A percentile compares a stretch with the other conserved stretches of the same genome.
These are phyloP conservation scores for Stachybotrys elegans DNA, from an alignment of 2,329 filamentous ascomycete genomes.

Conservation along the genomic window DNA sequence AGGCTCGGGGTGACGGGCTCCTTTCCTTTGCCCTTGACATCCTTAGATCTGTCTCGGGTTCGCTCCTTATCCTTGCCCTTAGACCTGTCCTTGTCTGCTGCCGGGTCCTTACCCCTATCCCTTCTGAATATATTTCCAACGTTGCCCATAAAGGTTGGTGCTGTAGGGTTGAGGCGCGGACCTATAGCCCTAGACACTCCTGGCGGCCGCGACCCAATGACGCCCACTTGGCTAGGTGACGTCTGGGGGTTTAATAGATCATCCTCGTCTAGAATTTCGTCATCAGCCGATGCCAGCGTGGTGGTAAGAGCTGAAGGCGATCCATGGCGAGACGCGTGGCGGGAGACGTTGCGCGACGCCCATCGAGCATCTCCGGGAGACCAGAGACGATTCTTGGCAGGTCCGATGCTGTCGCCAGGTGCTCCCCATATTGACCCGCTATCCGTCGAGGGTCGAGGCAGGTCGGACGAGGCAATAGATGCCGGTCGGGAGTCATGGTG, in stretches of 20 bases:
- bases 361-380: slow-evolving; percentile 51
- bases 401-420: slow-evolving; percentile 35
- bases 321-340: slow-evolving; percentile 76
- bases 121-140: slow-evolving; percentile 62
- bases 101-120: slow-evolving; percentile 30
- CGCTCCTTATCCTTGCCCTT: slow-evolving; percentile 29
- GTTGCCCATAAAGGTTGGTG: slow-evolving; percentile 77
- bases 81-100: slow-evolving; percentile 15
- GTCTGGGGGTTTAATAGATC: slow-evolving; percentile 47
- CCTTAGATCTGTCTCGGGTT: slow-evolving; percentile 25
- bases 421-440: slow-evolving; percentile 70
- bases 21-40: slow-evolving; percentile 31
- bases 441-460: slow-evolving; percentile 75
- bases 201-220: slow-evolving; percentile 75
- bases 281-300: slow-evolving; percentile 57
- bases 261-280: slow-evolving; percentile 57
- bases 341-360: slow-evolving; percentile 64
- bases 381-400: slow-evolving; percentile 60
- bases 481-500: slow-evolving; percentile 59
- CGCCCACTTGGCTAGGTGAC: slow-evolving; percentile 55
- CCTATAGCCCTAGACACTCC: slow-evolving; percentile 38
- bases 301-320: slow-evolving; percentile 61
- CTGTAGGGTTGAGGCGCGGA: slow-evolving; percentile 76
- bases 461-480: slow-evolving; percentile 63
- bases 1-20: slow-evolving; percentile 31